phyloP scores from a whole-genome alignment of 441 rosid species.

The Arabidopsis lyrata region DNA sequence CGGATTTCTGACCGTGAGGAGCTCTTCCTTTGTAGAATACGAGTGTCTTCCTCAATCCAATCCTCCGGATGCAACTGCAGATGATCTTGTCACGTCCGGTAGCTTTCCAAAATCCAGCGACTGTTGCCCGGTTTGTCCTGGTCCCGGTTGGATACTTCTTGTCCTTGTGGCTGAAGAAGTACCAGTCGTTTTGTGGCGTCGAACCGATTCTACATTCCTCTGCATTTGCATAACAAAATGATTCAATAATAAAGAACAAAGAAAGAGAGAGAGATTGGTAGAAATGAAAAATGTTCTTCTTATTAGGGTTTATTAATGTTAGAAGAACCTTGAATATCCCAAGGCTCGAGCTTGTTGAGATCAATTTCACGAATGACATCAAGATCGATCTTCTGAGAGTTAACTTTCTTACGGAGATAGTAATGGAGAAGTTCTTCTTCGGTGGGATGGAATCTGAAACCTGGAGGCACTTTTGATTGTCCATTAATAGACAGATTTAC shows the following conservation, averaged over 20 bases:
- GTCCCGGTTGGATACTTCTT: constrained; percentile 97
- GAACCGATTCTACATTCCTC: constrained; percentile 94
- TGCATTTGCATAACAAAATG: constrained; percentile 41
- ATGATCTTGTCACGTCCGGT: constrained; percentile 97
- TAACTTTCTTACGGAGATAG: constrained; percentile 89
- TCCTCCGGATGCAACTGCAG: constrained; percentile 67
- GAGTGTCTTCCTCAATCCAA: constrained; percentile 91
- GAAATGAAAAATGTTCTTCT: neutral
- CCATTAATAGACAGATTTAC: constrained; percentile 93
- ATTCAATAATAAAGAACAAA: neutral
- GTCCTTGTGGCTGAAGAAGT: constrained; percentile 96
- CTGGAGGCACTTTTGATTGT: constrained; percentile 95
- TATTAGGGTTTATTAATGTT: constrained; percentile 30
- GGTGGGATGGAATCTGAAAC: constrained; percentile 78
- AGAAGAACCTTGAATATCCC: constrained; percentile 94
- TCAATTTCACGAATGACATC: constrained; percentile 98
- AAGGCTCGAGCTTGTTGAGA: constrained; percentile 98
- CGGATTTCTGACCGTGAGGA: constrained; percentile 95
- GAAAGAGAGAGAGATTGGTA: neutral
- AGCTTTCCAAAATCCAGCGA: constrained; percentile 97
- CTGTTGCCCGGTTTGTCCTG: constrained; percentile 89
- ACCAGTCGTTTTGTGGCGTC: constrained; percentile 96
- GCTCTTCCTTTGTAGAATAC: constrained; percentile 96
- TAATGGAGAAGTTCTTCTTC: constrained; percentile 95
- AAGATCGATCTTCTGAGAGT: constrained; percentile 81